Evolutionary conservation across 1,284 basidiomycete species (phyloP).

Genomic region (Cryptococcus sp.): DNA sequence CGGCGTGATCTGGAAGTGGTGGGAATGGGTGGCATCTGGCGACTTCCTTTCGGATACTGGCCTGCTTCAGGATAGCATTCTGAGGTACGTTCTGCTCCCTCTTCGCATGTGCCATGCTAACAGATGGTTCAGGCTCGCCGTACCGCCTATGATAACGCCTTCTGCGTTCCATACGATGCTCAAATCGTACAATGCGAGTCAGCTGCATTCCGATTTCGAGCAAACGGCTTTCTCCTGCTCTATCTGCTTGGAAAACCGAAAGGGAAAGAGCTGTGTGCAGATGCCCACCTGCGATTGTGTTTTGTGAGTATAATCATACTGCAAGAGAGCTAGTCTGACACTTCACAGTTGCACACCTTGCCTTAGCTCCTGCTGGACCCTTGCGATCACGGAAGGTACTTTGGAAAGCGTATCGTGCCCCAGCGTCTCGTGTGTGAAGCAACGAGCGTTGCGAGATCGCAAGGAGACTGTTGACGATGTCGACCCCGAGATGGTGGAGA

Average conservation of each 20-base stretch:
- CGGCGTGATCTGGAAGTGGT: constrained; percentile 49
- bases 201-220: constrained; percentile 42
- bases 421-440: constrained; percentile 46
- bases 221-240: constrained; percentile 45
- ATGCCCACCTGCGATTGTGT: constrained; percentile 46
- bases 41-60: constrained; percentile 35
- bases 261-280: constrained; percentile 45
- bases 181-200: constrained; percentile 35
- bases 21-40: constrained; percentile 46
- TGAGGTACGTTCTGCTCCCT: constrained; percentile 20
- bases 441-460: constrained; percentile 26
- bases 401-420: constrained; percentile 50
- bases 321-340: not conserved
- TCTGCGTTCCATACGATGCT: constrained; percentile 39
- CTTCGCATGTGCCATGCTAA: not conserved
- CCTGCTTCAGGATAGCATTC: constrained; percentile 11
- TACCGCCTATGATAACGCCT: constrained; percentile 27
- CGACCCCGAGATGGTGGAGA: constrained; percentile 65
- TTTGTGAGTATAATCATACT: constrained; percentile 33
- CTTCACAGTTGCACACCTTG: constrained; percentile 42
- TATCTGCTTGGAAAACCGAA: constrained; percentile 51
- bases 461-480: constrained; percentile 51
- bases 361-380: constrained; percentile 45
- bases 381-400: constrained; percentile 51
- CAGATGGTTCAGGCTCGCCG: constrained; percentile 12